Evolutionary conservation across 306 rosid genomes (phyloP), one percentile per base, ranked within the genome.

Genomic region (Acacia acuminata): DNA sequence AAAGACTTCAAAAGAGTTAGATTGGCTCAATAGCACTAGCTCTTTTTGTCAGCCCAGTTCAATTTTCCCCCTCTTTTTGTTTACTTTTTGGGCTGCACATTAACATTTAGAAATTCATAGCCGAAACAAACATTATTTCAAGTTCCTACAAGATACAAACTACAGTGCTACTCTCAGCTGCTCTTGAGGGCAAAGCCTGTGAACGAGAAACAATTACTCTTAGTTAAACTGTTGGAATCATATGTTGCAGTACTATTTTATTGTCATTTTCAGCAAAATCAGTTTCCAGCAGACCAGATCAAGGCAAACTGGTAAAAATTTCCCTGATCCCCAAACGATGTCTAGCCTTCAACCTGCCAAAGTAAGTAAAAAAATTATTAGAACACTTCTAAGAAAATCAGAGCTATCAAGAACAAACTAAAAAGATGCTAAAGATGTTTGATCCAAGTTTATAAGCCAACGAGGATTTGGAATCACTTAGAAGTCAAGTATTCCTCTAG

Each of bases 171-270:
- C 75, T 69, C 58, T 34, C 40, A 73, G n/a, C 53, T 48, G 51
- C 83, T 43, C 30, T 44, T 16, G 32, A 22, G 14, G 73, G 22
- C 42, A 44, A 44, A 74, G 40, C 34, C 45, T 58, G 69, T 13
- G 71, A 69, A 70, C 69, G 30, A 55, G 64, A 67, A 34, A 36
- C 70, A 38, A 75, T 38, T 17, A 66, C 10, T 16, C 3, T 73
- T 73, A 1, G 64, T 51, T 10, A 74, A 32, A 10, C 67, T 30
- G 77, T 3, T 53, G 58, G 83, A 47, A 63, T 73, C 50, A 55
- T 61, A 32, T 60, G 84, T 43, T 75, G 79, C 76, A 51, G 61
- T 16, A 63, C 60, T 17, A 72, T 10, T 77, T 79, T 60, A 73
- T 81, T 70, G 63, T 68, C 36, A 22, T 76, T 77, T 77, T 61